Evolutionary conservation across 208 protist genomes (phyloP), one percentile per base, ranked within the genome.

Genomic region (Leishmania arabica): DNA sequence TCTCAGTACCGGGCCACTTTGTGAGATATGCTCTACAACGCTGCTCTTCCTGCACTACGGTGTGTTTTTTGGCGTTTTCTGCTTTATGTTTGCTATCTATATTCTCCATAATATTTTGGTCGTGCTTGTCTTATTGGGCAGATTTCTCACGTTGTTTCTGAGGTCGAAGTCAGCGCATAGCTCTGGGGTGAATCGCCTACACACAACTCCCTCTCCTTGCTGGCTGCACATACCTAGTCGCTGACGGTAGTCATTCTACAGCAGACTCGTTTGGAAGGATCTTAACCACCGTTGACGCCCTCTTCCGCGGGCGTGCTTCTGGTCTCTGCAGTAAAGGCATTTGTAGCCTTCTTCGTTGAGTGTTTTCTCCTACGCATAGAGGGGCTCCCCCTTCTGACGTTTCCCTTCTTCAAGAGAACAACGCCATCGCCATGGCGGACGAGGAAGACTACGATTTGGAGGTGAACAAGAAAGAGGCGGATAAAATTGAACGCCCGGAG

Each of bases 361-460:
- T 24, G 62, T 13, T 37, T 31, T 68, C 13, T 19, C 15, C 0
- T 9, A 3, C 9, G n/a, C 62, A 68, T 4, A 40, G 42, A 7
- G 5, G 34, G 42, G 72, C 15, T 27, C 1, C 34, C 47, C 34
- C n/a, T 27, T 1, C 51, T 13, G 4, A 4, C 0, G 3, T 7
- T 58, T 58, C 1, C 51, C 53, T 3, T 27, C 27, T 4, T 2
- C 53, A 64, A 34, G 45, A 62, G 49, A n/a, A 58, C 15, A 31
- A 47, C 47, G 17, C 42, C n/a, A 6, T 24, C 47, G 40, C n/a
- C 6, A 92, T 93, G 89, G 88, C 85, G 37, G 89, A 95, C 45
- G 92, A 91, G 27, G 88, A 94, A 54, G 81, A 89, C 31, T 82
- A 80, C 65, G 93, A 93, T 34, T 70, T 84, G 0, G 87, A 91